phyloP scores from a whole-genome alignment of 179 eudicot species.

The Camellia oleifera region DNA sequence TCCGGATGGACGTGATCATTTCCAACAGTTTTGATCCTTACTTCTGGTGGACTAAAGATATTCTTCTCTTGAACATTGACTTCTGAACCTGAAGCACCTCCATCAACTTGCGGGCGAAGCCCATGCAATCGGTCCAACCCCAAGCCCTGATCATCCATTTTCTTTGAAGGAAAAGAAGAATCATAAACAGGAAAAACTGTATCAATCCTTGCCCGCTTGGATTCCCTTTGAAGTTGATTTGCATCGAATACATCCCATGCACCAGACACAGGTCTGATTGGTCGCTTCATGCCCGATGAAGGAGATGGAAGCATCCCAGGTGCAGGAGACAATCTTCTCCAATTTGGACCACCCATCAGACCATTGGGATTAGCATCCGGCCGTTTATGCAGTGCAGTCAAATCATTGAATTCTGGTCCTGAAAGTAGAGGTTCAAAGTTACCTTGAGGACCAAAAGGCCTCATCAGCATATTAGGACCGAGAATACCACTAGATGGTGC shows the following conservation, averaged over 20 bases:
- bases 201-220: constrained; percentile 70
- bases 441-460: constrained; percentile 68
- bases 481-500: constrained; percentile 37
- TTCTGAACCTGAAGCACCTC: constrained; percentile 33
- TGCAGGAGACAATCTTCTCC: constrained; percentile 69
- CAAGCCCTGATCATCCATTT: constrained; percentile 30
- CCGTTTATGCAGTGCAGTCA: constrained; percentile 27
- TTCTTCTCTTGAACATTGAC: constrained; percentile 27
- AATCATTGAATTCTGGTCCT: constrained; percentile 42
- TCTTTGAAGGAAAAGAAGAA: constrained; percentile 23
- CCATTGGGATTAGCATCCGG: constrained; percentile 39
- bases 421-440: constrained; percentile 43
- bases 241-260: constrained; percentile 85
- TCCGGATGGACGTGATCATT: constrained; percentile 32
- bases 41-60: constrained; percentile 29
- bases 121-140: constrained; percentile 39
- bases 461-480: constrained; percentile 39
- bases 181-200: constrained; percentile 32
- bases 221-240: constrained; percentile 62
- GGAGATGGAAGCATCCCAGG: constrained; percentile 37
- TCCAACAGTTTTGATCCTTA: constrained; percentile 31
- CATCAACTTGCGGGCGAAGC: constrained; percentile 29
- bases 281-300: constrained; percentile 28
- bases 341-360: constrained; percentile 47
- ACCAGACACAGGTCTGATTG: constrained; percentile 39